phyloP scores from a whole-genome alignment of 2,329 filamentous ascomycete genomes.

The Thelonectria rubi region DNA sequence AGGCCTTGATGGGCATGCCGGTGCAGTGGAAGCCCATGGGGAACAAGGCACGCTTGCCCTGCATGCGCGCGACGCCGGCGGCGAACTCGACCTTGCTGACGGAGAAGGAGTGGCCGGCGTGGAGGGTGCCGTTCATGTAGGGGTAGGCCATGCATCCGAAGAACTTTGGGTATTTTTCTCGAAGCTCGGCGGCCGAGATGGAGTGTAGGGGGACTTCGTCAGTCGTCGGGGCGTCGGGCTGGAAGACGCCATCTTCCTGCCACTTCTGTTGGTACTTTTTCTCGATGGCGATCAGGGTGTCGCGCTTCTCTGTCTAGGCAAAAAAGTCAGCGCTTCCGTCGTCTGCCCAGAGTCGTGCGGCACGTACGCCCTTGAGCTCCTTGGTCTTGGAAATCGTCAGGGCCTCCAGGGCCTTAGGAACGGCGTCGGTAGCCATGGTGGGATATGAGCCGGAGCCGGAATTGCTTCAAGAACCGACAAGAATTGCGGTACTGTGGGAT shows the following conservation, averaged over 20 bases:
- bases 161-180: constrained; percentile 87
- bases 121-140: constrained; percentile 88
- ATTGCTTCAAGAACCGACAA: constrained; percentile 37
- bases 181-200: constrained; percentile 77
- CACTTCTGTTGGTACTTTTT: constrained; percentile 88
- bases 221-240: constrained; percentile 83
- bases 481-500: constrained; percentile 20
- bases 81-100: constrained; percentile 94
- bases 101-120: constrained; percentile 93
- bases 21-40: constrained; percentile 93
- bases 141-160: constrained; percentile 69
- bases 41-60: constrained; percentile 86
- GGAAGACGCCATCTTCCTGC: constrained; percentile 69
- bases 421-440: constrained; percentile 54
- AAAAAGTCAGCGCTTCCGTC: constrained; percentile 24
- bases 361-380: constrained; percentile 65
- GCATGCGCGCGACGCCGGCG: constrained; percentile 86
- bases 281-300: constrained; percentile 82
- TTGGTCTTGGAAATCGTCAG: constrained; percentile 67
- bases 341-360: too few species aligned
- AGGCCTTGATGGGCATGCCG: constrained; percentile 98
- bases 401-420: constrained; percentile 60
- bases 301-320: constrained; percentile 82
- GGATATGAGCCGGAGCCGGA: constrained; percentile 36
- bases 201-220: constrained; percentile 79